Conservation (phyloP, 441 rosid species). For the Eutrema salsugineum region DNA sequence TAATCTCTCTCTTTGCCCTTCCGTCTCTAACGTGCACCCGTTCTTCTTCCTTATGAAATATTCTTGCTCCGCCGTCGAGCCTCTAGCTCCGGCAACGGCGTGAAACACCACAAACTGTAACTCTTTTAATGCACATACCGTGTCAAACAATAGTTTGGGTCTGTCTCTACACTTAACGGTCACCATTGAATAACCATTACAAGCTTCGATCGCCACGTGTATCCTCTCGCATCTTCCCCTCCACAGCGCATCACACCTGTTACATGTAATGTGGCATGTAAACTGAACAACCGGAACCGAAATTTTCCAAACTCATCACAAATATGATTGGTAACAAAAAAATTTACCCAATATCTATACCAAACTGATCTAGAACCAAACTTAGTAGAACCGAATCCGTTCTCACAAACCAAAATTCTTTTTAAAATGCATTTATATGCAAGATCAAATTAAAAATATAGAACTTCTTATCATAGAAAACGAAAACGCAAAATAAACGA, state of each 20-base stretch:
- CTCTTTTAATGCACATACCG: constrained; percentile 72
- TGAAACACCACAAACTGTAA: constrained; percentile 84
- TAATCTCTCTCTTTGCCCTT: constrained; percentile 50
- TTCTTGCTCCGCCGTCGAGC: constrained; percentile 74
- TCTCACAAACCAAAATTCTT: too few species aligned
- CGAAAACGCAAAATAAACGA: not conserved
- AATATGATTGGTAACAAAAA: not conserved
- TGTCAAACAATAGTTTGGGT: constrained; percentile 79
- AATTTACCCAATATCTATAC: too few species aligned
- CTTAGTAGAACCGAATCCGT: too few species aligned
- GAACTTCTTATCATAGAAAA: not conserved
- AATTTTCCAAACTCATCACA: not conserved
- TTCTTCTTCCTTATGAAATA: constrained; percentile 74
- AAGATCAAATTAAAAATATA: not conserved
- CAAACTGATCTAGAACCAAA: too few species aligned
- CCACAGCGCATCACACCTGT: constrained; percentile 28
- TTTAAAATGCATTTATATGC: too few species aligned
- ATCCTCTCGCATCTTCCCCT: constrained; percentile 46
- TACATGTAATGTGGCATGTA: not conserved
- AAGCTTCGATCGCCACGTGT: constrained; percentile 65
- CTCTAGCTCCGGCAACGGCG: constrained; percentile 69
- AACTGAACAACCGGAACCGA: not conserved
- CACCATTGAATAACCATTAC: constrained; percentile 76
- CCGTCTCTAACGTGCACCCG: constrained; percentile 62
- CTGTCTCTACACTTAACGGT: constrained; percentile 65